These are phyloP conservation scores for Trichoderma sp. DNA, from an alignment of 2,329 filamentous ascomycete genomes.

Conservation along the genomic window DNA sequence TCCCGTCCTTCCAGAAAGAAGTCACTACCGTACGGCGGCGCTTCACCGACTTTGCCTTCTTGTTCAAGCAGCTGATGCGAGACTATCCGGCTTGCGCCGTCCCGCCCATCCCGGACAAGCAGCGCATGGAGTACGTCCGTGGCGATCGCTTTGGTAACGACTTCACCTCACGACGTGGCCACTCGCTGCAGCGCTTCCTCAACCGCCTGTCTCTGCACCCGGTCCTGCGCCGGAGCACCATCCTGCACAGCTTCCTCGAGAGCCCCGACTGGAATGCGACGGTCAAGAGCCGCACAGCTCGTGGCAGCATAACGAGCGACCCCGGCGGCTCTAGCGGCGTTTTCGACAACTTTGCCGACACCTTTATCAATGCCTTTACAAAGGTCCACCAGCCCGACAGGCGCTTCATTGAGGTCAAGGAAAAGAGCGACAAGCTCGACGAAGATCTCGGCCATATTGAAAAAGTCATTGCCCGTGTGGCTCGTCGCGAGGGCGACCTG, in stretches of 20 bases:
- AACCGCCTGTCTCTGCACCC: conserved; percentile 85
- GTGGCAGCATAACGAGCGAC: conserved; percentile 57
- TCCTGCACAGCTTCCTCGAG: conserved; percentile 89
- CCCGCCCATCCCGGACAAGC: conserved; percentile 93
- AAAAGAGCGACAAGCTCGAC: conserved; percentile 89
- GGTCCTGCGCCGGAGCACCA: conserved; percentile 76
- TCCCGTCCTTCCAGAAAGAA: conserved; percentile 85
- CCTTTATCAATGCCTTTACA: conserved; percentile 94
- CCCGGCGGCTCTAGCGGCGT: conserved; percentile 63
- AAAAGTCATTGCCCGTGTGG: conserved; percentile 91
- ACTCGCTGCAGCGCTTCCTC: conserved; percentile 90
- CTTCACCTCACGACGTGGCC: conserved; percentile 84
- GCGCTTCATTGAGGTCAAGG: conserved; percentile 90
- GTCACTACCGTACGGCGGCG: conserved; percentile 80
- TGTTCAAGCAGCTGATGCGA: conserved; percentile 84
- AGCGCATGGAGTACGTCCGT: conserved; percentile 98
- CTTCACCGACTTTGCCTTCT: conserved; percentile 97
- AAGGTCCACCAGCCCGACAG: conserved; percentile 95
- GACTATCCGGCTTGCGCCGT: conserved; percentile 93
- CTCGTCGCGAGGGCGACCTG: conserved; percentile 82
- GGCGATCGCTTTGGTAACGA: conserved; percentile 93
- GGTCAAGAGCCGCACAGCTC: conserved; percentile 76
- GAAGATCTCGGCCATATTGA: conserved; percentile 92
- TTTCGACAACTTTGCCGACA: conserved; percentile 94
- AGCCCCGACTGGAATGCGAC: conserved; percentile 95